Evolutionary conservation across 306 rosid species (phyloP), one percentile per base, ranked within the genome.

Genomic region (Rosa chinensis): DNA sequence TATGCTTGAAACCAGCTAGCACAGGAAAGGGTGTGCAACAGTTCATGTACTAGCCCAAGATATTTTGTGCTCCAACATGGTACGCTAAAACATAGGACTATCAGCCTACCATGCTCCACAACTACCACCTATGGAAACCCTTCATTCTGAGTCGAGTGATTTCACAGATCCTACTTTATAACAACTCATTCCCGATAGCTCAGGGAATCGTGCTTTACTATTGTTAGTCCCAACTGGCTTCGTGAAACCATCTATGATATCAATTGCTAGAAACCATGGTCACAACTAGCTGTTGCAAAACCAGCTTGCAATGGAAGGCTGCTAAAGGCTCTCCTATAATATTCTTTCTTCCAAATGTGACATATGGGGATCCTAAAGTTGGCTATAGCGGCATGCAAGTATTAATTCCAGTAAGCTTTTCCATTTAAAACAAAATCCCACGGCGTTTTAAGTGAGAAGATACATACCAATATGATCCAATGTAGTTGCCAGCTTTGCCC

Each of bases 381-480:
- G 28, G 3, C 47, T 2, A 66, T 17, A 35, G 70, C 23, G 4
- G 11, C 23, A 66, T 37, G 5, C 37, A 37, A 53, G 18, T 21
- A n/a, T 12, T 44, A 3, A 25, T 16, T 6, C 4, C 4, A 8
- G 44, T 28, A 50, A 7, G 25, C 3, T 4, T 16, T 72, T 9
- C 73, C 50, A 43, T 3, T 0, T 10, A 10, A 23, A 75, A 43
- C n/a, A 12, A 80, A 49, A 79, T 72, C 14, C 50, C 72, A 80
- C 25, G 76, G 74, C 78, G 78, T 70, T 77, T 61, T 61, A 63
- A 84, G 56, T 47, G 49, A 58, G n/a, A 25, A 56, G 62, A 80
- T 5, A 37, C 93, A 73, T 89, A 95, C 99, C 98, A 72, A 95
- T 73, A 87, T 89, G 95, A 76, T 95, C 98, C 94, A 95, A 83